These are phyloP conservation scores for Cryptosporidium viatorum DNA, from an alignment of 169 alveolate genomes.

Conservation along the genomic window DNA sequence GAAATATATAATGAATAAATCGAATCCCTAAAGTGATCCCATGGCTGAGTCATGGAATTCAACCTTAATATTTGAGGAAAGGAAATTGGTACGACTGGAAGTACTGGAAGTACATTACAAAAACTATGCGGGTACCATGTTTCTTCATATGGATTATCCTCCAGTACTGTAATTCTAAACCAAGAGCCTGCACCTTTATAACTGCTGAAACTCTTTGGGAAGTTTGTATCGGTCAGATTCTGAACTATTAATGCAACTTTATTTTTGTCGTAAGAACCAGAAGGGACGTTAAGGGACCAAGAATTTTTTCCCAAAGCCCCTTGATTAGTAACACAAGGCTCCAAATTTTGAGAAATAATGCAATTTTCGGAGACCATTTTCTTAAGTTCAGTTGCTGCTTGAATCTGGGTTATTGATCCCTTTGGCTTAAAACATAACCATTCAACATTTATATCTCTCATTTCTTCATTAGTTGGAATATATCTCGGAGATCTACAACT, in stretches of 20 bases:
- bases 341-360: background rate
- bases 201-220: slow-evolving; percentile 25
- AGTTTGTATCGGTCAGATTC: slow-evolving; percentile 56
- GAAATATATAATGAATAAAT: slow-evolving; percentile 44
- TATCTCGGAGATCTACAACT: slow-evolving; percentile 75
- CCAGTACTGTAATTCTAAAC: slow-evolving; percentile 51
- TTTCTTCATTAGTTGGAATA: slow-evolving; percentile 39
- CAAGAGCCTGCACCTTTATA: slow-evolving; percentile 56
- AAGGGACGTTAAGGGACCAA: slow-evolving; percentile 48
- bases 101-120: slow-evolving; percentile 63
- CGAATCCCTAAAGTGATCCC: slow-evolving; percentile 74
- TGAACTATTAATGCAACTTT: slow-evolving; percentile 52
- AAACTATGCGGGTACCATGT: slow-evolving; percentile 57
- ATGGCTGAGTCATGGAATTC: slow-evolving; percentile 48
- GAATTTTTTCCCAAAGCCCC: slow-evolving; percentile 12
- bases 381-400: slow-evolving; percentile 66
- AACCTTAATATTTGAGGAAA: slow-evolving; percentile 58
- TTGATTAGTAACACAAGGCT: slow-evolving; percentile 27
- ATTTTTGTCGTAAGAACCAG: slow-evolving; percentile 36
- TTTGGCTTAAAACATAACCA: slow-evolving; percentile 68
- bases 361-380: slow-evolving; percentile 39
- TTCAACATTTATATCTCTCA: slow-evolving; percentile 27
- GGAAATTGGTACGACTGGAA: slow-evolving; percentile 44
- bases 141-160: slow-evolving; percentile 43
- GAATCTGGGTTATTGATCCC: slow-evolving; percentile 46